These are phyloP conservation scores for Trametes pubescens DNA, from an alignment of 1,284 basidiomycete genomes.

Conservation along the genomic window DNA sequence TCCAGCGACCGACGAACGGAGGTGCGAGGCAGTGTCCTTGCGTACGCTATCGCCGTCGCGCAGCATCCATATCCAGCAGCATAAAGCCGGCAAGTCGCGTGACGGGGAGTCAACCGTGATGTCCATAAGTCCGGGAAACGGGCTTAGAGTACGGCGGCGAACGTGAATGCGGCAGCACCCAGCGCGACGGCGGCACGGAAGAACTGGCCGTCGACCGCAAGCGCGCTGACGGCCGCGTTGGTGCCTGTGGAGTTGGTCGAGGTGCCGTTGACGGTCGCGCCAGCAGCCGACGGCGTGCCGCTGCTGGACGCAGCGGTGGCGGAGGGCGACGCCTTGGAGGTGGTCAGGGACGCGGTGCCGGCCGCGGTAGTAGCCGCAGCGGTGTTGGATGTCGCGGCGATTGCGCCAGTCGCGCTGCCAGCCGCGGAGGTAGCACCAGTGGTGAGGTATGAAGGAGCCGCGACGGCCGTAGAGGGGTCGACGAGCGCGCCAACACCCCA, in stretches of 20 bases:
- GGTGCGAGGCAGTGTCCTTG: not conserved
- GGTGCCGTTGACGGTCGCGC: constrained; percentile 3
- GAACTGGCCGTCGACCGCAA: constrained; percentile 30
- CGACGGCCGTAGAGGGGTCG: constrained; percentile 45
- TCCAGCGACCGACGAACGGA: not conserved
- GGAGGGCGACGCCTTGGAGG: not conserved
- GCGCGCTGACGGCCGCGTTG: constrained; percentile 27
- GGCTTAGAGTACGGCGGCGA: constrained; percentile 33
- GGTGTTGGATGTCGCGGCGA: not conserved
- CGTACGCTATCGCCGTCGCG: not conserved
- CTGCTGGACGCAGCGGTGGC: not conserved
- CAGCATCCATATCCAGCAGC: not conserved
- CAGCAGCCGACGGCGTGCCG: not conserved
- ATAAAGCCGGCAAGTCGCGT: not conserved
- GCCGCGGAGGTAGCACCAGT: not conserved
- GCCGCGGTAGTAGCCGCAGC: not conserved
- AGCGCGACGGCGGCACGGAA: constrained; percentile 33
- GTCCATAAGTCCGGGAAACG: not conserved
- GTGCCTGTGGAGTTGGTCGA: not conserved
- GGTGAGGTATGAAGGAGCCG: constrained; percentile 38
- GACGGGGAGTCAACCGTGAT: not conserved
- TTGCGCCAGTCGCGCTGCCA: not conserved
- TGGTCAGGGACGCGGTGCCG: not conserved
- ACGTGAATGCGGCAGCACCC: constrained; percentile 35
- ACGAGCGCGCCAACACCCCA: constrained; percentile 76